phyloP scores from a whole-genome alignment of 805 yeast genomes.

The Monosporozyma solicola region DNA sequence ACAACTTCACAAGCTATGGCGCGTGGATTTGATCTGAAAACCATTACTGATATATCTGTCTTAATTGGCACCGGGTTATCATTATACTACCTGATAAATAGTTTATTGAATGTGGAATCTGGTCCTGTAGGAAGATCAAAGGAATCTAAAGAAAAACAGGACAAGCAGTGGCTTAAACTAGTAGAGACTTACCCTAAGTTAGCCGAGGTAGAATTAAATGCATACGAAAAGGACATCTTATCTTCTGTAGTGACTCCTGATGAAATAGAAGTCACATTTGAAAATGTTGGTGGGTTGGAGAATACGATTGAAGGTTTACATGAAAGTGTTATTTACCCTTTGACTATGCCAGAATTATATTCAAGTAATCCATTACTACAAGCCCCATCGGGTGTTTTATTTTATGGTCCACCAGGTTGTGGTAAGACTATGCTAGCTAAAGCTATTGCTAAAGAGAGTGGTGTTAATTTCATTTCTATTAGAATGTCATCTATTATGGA shows the following conservation, averaged over 20 bases:
- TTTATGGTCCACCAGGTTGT: slow-evolving; percentile 96
- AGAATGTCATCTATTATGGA: slow-evolving; percentile 93
- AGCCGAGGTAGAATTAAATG: slow-evolving; percentile 41
- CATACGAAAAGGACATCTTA: slow-evolving; percentile 71
- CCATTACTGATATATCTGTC: slow-evolving; percentile 39
- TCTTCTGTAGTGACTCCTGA: slow-evolving; percentile 75
- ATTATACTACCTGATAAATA: slow-evolving; percentile 51
- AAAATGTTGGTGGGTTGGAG: slow-evolving; percentile 84
- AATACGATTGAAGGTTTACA: slow-evolving; percentile 72
- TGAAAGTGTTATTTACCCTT: slow-evolving; percentile 83
- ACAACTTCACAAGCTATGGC: slow-evolving; percentile 15
- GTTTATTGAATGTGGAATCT: slow-evolving; percentile 36
- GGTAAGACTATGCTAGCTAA: slow-evolving; percentile 97
- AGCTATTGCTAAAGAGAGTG: slow-evolving; percentile 85
- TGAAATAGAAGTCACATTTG: slow-evolving; percentile 68
- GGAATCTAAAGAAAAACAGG: slow-evolving; percentile 54
- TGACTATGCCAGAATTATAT: slow-evolving; percentile 68
- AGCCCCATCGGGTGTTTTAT: slow-evolving; percentile 89
- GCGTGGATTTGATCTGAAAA: slow-evolving; percentile 32
- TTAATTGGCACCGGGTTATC: slow-evolving; percentile 60
- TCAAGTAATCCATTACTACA: slow-evolving; percentile 64
- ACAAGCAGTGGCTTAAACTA: slow-evolving; percentile 48
- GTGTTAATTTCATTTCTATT: slow-evolving; percentile 83
- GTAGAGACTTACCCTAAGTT: slow-evolving; percentile 51
- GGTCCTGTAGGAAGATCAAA: slow-evolving; percentile 38